Percentiles rank a stretch among this genome's conserved stretches.
phyloP scores from a whole-genome alignment of 2,329 filamentous ascomycete genomes.

The Microsporum audouinii region DNA sequence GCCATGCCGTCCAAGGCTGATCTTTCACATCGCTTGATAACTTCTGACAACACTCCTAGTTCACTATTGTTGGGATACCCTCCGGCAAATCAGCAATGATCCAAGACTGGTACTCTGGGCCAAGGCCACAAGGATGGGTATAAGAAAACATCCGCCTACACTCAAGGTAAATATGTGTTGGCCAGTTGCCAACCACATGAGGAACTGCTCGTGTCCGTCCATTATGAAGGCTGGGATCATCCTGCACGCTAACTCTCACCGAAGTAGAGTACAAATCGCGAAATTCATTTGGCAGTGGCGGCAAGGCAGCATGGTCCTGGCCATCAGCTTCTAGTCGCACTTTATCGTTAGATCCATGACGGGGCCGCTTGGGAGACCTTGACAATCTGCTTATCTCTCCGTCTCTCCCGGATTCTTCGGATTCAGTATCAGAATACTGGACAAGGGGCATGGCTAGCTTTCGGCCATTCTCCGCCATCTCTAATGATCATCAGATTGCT shows the following conservation, averaged over 20 bases:
- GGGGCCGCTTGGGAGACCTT: conserved; percentile 20
- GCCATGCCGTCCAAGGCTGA: conserved; percentile 33
- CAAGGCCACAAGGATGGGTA: neutral
- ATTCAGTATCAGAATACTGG: conserved; percentile 19
- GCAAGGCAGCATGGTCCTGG: conserved; percentile 36
- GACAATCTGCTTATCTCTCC: conserved; percentile 11
- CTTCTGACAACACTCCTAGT: conserved; percentile 21
- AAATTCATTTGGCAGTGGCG: conserved; percentile 68
- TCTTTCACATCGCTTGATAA: conserved; percentile 22
- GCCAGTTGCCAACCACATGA: conserved; percentile 84
- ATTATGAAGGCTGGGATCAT: conserved; percentile 75
- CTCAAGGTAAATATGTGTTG: conserved; percentile 82
- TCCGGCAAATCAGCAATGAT: conserved; percentile 17
- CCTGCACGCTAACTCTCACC: conserved; percentile 61
- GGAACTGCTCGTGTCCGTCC: conserved; percentile 72
- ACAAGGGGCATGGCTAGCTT: neutral
- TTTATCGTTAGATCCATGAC: conserved; percentile 8
- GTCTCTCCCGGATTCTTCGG: conserved; percentile 15
- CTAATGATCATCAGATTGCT: neutral
- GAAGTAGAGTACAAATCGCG: conserved; percentile 82
- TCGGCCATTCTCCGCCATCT: neutral
- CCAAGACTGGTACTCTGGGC: neutral
- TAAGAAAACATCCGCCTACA: conserved; percentile 48
- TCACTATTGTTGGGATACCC: conserved; percentile 33
- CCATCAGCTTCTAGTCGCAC: neutral